Conservation (phyloP, 306 rosid species). For the Prunus padus region DNA sequence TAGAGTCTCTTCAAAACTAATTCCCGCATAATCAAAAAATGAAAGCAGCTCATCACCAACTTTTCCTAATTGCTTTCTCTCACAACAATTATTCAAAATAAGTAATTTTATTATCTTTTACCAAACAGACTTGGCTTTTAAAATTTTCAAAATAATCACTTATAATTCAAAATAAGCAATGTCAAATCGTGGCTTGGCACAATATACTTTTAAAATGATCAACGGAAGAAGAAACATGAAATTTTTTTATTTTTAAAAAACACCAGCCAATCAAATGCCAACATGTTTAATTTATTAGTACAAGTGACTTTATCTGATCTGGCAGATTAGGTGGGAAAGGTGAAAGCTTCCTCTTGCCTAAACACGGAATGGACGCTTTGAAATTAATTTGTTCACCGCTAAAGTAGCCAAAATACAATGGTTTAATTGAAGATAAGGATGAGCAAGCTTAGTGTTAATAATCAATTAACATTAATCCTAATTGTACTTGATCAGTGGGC, state of each 20-base stretch:
- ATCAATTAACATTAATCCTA: not conserved
- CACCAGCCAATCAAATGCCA: slow-evolving; percentile 8
- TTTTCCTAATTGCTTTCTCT: too few species aligned
- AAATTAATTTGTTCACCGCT: not conserved
- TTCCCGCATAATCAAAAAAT: too few species aligned
- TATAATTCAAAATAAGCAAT: too few species aligned
- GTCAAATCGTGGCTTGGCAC: slow-evolving; percentile 28
- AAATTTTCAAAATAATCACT: too few species aligned
- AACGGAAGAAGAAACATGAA: not conserved
- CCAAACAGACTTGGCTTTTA: too few species aligned
- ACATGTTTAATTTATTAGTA: not conserved
- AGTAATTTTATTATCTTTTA: too few species aligned
- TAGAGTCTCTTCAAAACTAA: too few species aligned
- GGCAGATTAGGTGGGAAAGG: not conserved
- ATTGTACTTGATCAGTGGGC: not conserved
- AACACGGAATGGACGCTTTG: not conserved
- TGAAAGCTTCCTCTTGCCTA: slow-evolving; percentile 4
- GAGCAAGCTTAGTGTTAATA: not conserved
- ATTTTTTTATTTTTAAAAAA: not conserved
- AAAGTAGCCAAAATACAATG: not conserved
- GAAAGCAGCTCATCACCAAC: too few species aligned
- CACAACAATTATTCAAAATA: too few species aligned
- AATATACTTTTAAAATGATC: not conserved
- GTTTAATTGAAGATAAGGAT: slow-evolving; percentile 12
- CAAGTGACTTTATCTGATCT: not conserved